These are phyloP conservation scores for Colletotrichum sp. DNA, from an alignment of 2,329 filamentous ascomycete species.

Conservation along the genomic window DNA sequence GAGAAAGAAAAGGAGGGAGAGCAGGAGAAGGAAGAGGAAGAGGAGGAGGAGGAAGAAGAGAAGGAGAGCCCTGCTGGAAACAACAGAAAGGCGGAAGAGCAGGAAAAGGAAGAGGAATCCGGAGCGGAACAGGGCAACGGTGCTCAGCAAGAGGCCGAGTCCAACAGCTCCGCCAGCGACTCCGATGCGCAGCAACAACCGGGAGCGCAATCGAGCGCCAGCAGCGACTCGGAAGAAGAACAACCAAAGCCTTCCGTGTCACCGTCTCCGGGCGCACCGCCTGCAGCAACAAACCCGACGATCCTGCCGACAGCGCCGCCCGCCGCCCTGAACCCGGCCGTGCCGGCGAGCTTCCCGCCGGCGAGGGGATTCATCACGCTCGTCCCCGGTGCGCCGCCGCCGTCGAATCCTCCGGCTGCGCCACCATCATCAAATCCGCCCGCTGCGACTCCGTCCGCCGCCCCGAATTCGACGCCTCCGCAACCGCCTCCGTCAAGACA, in stretches of 20 bases:
- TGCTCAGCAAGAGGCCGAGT: background rate
- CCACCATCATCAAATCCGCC: background rate
- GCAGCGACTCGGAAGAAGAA: conserved; percentile 9
- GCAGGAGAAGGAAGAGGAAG: background rate
- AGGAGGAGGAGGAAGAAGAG: background rate
- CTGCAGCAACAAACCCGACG: background rate
- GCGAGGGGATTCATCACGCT: conserved; percentile 11
- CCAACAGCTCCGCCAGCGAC: background rate
- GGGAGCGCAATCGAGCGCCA: background rate
- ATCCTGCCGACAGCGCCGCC: background rate
- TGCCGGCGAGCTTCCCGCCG: background rate
- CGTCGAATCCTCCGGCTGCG: background rate
- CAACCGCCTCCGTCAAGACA: background rate
- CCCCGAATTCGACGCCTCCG: background rate
- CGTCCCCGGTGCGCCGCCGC: conserved; percentile 2
- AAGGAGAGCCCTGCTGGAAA: background rate
- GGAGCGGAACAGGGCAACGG: background rate
- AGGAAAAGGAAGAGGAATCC: background rate
- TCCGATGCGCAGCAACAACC: background rate
- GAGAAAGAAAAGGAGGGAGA: background rate
- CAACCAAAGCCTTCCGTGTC: background rate
- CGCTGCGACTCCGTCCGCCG: background rate
- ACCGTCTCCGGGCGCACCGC: background rate
- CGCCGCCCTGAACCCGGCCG: background rate
- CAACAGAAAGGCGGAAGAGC: background rate